Base-by-base conservation (phyloP, 2,329 filamentous ascomycete species). In the Cadophora sp. region DNA sequence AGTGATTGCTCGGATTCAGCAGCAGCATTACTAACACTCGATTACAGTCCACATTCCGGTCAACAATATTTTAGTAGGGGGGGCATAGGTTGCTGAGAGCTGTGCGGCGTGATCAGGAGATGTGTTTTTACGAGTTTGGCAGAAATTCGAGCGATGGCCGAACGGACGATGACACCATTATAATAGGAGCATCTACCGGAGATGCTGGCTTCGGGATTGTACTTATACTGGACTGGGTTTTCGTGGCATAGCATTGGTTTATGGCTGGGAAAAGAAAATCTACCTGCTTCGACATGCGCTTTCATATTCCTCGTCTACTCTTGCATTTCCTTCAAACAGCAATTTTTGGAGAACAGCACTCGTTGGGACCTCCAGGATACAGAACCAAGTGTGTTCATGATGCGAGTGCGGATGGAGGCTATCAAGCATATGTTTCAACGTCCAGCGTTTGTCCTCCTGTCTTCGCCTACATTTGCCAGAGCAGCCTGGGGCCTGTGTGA, bases 31-130 rank as follows among this genome's bases (percentile, higher is more conserved):
- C 58, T 65, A 61, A 65, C 56, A 61, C 41, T n/a, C 41, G 33
- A n/a, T 9, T 20, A 6, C 65, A 80, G 78, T 84, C 63, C 83
- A 84, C 74, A 84, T 85, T 67, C 83, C 83, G 55, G 80, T 85
- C 69, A 84, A 84, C 78, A 84, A 84, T 76, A 84, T 84, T 70
- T 79, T 85, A 67, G 83, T 85, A 33, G 76, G 76, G 55, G 75
- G 76, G 39, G 76, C 76, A 73, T 78, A 73, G 66, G 22, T 16
- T 24, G 45, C 61, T 2, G 58, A 22, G 22, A 41, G 18, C 22
- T 22, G 22, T 55, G 36, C n/a, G 16, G 24, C n/a, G 33, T 27
- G 48, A 22, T 24, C 7, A 30, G 51, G 39, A 30, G 43, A 24
- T 53, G 55, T 45, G 39, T 18, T 55, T 56, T 47, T 47, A 56